Conservation (phyloP, 1,139 yeast genomes). For the Taphrina flavorubra region DNA sequence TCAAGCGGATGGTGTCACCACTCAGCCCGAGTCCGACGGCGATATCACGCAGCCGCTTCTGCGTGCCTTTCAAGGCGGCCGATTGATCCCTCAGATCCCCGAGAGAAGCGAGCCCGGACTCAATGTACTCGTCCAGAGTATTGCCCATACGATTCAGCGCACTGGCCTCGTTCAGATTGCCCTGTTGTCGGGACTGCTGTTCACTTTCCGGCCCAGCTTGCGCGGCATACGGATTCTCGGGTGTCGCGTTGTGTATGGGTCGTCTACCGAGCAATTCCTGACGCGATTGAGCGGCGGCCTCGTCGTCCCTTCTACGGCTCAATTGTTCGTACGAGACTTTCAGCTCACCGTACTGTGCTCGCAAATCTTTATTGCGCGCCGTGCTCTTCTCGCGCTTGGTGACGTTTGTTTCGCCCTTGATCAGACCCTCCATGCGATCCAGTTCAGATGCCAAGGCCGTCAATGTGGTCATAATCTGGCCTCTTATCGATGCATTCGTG, state of each 20-base stretch:
- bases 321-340: conserved; percentile 18
- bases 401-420: conserved; percentile 24
- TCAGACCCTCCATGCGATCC: conserved; percentile 26
- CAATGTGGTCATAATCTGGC: conserved; percentile 26
- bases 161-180: conserved; percentile 51
- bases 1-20: conserved; percentile 77
- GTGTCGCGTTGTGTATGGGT: conserved; percentile 35
- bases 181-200: conserved; percentile 34
- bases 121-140: conserved; percentile 86
- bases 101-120: conserved; percentile 83
- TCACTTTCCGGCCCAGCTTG: conserved; percentile 19
- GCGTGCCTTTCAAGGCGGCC: conserved; percentile 68
- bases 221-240: conserved; percentile 35
- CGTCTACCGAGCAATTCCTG: conserved; percentile 38
- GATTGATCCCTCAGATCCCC: conserved; percentile 88
- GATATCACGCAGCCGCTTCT: conserved; percentile 68
- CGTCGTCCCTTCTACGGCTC: conserved; percentile 26
- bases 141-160: conserved; percentile 73
- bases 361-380: conserved; percentile 17
- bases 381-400: conserved; percentile 21
- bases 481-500: conserved; percentile 17
- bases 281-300: conserved; percentile 13
- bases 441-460: conserved; percentile 16
- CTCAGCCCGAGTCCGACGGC: conserved; percentile 86
- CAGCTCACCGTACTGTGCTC: conserved; percentile 20